Evolutionary conservation across 2,329 filamentous ascomycete species (phyloP), one percentile per base, ranked within the genome.

Genomic region (Endoconidiophora laricicola): DNA sequence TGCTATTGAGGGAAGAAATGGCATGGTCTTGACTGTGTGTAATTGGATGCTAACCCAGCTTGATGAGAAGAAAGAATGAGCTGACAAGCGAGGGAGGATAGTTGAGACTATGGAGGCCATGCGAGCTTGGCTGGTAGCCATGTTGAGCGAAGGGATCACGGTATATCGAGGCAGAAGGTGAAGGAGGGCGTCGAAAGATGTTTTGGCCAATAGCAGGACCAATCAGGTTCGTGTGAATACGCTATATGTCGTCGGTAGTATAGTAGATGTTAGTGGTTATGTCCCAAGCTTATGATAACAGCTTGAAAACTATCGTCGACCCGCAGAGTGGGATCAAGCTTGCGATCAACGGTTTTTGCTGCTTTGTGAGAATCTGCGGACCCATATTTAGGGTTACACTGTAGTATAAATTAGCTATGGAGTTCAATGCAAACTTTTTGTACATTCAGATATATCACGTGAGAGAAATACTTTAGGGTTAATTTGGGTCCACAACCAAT

Each of bases 1-100:
- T 14, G 74, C 67, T 29, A 78, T 63, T 56, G 70, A 72, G 52
- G 71, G 70, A 53, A 79, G 64, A 58, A 73, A 65, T 47, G 71
- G 65, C 55, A 67, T 36, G 20, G 51, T 24, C 51, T 45, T 45
- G 10, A 53, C 18, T 38, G 44, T 53, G 38, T 50, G 51, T 6
- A 36, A 26, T 37, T 41, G 36, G 23, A 53, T 43, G 10, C 47
- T 46, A 26, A 48, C 44, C 33, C 45, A 52, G 33, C 22, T 26
- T 14, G 52, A 44, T 24, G 48, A 38, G 23, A 52, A 48, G n/a
- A 52, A 23, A 4, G 50, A 33, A 20, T 16, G 22, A 3, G 48
- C n/a, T 22, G 43, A 41, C 23, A 50, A 26, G 16, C 51, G 51
- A 14, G 51, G 51, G 9, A 50, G 20, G 5, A 50, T 20, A 9